Base-by-base conservation (phyloP, 148 eudicot species). In the Nepenthes mirabilis region DNA sequence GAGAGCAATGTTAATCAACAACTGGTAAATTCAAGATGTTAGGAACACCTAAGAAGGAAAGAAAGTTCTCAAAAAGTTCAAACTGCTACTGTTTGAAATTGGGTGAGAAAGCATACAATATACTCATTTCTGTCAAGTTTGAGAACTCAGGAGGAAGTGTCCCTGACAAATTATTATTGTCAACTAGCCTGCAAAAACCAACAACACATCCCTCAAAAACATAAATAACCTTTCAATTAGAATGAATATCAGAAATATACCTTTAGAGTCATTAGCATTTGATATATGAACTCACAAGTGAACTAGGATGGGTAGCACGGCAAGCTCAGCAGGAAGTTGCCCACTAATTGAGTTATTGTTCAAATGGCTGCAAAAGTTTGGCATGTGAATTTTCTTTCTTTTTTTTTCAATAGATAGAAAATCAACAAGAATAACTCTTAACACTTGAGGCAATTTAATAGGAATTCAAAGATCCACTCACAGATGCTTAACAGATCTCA, bases 321-420 rank as follows among this genome's bases (percentile, higher is more conserved):
- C 76, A 50, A 87, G 77, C 65, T 81, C 95, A 59, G 68, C 68
- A 68, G 97, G 97, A 69, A 91, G 74, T 65, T 78, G 87, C 61
- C 97, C 97, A 59, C 90, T 91, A 34, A 91, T 60, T 60, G 86
- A 85, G 66, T 91, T 91, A 66, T 91, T 81, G 76, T 91, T 91
- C 70, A 91, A 64, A 55, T 55, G 86, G 61, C 86, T 81, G 80
- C 80, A 70, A 35, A 61, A 49, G 54, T 40, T 3, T 40, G 6
- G 33, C 13, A 45, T 14, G 33, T 33, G 43, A 34, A 9, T 6
- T 34, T 54, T 14, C 14, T 49, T 49, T 6, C 11, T 49, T 49
- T 11, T 14, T 6, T 3, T 40, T 40, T 40, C 6, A 8, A 23
- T 23, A 23, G 45, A 40, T 3, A 4, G 8, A 40, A 40, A 40